Conservation (phyloP, 1,284 basidiomycete genomes). For the Cystobasidium slooffiae region DNA sequence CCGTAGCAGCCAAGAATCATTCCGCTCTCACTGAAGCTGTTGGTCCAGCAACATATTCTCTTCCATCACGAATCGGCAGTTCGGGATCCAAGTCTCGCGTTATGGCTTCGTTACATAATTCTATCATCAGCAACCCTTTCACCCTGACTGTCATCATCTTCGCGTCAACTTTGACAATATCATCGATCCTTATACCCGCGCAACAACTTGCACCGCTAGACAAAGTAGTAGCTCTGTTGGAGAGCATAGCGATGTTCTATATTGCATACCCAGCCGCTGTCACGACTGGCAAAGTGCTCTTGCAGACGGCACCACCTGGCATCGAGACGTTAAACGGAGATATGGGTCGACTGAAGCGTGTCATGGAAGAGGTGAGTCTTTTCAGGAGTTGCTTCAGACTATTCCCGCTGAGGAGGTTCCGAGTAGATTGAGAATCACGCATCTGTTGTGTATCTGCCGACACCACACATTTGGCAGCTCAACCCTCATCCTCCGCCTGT, state of each 20-base stretch:
- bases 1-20: slow-evolving; percentile 69
- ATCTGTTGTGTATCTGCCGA: slow-evolving; percentile 73
- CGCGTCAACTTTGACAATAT: slow-evolving; percentile 45
- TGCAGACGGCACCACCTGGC: slow-evolving; percentile 77
- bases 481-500: slow-evolving; percentile 60
- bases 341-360: slow-evolving; percentile 76
- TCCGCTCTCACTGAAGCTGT: slow-evolving; percentile 64
- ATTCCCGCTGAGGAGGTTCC: not conserved
- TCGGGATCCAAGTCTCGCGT: slow-evolving; percentile 25
- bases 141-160: slow-evolving; percentile 58
- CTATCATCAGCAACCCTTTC: slow-evolving; percentile 60
- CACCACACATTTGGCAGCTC: slow-evolving; percentile 84
- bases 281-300: slow-evolving; percentile 76
- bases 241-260: slow-evolving; percentile 75
- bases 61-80: slow-evolving; percentile 21
- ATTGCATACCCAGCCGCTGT: slow-evolving; percentile 79
- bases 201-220: slow-evolving; percentile 63
- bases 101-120: slow-evolving; percentile 22
- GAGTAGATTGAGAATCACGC: slow-evolving; percentile 74
- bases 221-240: slow-evolving; percentile 71
- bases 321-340: slow-evolving; percentile 60
- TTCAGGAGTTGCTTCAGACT: slow-evolving; percentile 43
- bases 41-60: slow-evolving; percentile 39
- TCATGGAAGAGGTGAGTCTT: slow-evolving; percentile 71
- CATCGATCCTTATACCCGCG: slow-evolving; percentile 32